Conservation (phyloP, 2,329 filamentous ascomycete species). For the Pyrenophora graminea region DNA sequence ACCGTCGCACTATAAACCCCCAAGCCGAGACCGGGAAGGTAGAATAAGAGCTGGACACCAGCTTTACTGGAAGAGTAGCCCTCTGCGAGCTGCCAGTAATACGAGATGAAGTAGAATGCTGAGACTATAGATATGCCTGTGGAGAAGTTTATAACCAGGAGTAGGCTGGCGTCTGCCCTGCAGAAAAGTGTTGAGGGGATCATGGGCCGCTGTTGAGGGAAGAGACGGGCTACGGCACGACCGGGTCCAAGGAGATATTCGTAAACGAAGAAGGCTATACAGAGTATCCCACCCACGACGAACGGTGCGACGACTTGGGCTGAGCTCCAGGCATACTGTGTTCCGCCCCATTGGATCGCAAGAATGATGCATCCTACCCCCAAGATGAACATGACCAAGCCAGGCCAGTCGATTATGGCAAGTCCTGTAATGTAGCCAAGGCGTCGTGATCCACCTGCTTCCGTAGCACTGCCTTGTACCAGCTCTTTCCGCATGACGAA, state of each 20-base stretch:
- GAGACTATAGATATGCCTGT: constrained; percentile 60
- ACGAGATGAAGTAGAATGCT: constrained; percentile 69
- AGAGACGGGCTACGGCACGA: constrained; percentile 51
- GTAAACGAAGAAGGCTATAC: constrained; percentile 58
- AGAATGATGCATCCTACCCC: constrained; percentile 46
- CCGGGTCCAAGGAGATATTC: constrained; percentile 59
- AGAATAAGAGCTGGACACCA: constrained; percentile 62
- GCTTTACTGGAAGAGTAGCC: constrained; percentile 52
- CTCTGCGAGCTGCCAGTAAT: constrained; percentile 69
- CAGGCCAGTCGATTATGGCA: constrained; percentile 53
- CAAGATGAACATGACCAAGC: constrained; percentile 41
- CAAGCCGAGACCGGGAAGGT: constrained; percentile 64
- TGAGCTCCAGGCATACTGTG: constrained; percentile 61
- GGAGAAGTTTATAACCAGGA: constrained; percentile 66
- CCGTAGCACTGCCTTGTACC: constrained; percentile 54
- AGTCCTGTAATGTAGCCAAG: constrained; percentile 40
- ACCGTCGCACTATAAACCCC: constrained; percentile 64
- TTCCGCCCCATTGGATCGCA: constrained; percentile 59
- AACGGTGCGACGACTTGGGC: constrained; percentile 60
- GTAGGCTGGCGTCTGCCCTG: constrained; percentile 62
- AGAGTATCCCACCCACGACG: constrained; percentile 54
- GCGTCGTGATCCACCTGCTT: constrained; percentile 33
- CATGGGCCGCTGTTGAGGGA: constrained; percentile 64
- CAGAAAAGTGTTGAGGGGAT: constrained; percentile 64
- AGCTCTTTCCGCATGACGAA: constrained; percentile 64